Evolutionary conservation across 345 rosid species (phyloP).

Genomic region (Ceriops zippeliana): DNA sequence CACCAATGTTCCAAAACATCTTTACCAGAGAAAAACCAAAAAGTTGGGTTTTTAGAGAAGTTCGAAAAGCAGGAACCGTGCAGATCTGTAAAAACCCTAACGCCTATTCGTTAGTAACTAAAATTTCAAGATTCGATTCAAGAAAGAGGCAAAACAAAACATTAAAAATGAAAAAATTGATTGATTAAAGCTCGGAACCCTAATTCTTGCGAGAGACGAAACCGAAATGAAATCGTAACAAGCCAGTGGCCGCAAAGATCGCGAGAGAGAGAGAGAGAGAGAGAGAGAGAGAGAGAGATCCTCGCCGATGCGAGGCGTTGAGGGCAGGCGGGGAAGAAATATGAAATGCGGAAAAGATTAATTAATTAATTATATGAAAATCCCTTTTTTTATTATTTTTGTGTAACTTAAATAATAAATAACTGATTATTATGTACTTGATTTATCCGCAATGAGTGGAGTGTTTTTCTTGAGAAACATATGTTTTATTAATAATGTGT

Average conservation of each 20-base stretch:
- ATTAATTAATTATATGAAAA: no score
- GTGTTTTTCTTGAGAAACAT: no score
- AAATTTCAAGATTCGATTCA: conserved; percentile 21
- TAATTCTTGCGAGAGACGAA: conserved; percentile 16
- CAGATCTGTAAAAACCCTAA: conserved; percentile 63
- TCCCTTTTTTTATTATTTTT: no score
- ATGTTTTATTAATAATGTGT: no score
- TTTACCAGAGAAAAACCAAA: conserved; percentile 1
- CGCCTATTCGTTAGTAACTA: conserved; percentile 4
- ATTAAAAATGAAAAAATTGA: not conserved
- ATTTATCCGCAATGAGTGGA: no score
- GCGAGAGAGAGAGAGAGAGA: conserved; percentile 14
- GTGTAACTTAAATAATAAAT: no score
- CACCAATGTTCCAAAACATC: conserved; percentile 97
- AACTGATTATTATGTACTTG: no score
- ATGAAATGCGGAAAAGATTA: not conserved
- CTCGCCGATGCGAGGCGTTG: no score
- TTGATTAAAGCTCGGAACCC: conserved; percentile 26
- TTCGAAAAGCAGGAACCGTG: conserved; percentile 10
- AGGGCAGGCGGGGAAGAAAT: not conserved
- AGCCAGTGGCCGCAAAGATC: conserved; percentile 37
- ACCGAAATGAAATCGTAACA: conserved; percentile 18
- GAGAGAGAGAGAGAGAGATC: not conserved
- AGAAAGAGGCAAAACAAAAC: not conserved
- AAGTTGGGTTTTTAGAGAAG: conserved; percentile 17